These are phyloP conservation scores for Mercurialis annua DNA, from an alignment of 345 rosid genomes.

Conservation along the genomic window DNA sequence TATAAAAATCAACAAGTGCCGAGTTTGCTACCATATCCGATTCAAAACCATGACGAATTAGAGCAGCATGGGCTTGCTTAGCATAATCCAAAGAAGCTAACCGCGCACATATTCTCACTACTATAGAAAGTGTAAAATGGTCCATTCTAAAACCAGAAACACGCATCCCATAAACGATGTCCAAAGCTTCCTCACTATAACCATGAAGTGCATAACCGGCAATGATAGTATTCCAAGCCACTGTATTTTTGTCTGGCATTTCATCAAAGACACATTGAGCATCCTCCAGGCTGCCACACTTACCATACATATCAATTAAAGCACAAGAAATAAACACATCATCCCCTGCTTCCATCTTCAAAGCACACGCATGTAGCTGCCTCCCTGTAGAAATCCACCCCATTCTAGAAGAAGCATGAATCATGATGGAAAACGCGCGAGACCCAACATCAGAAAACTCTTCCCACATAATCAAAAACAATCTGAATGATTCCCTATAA, in stretches of 20 bases:
- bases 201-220: slow-evolving; percentile 86
- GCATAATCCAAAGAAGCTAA: slow-evolving; percentile 68
- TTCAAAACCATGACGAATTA: slow-evolving; percentile 67
- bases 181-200: slow-evolving; percentile 67
- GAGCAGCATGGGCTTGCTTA: slow-evolving; percentile 77
- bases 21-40: slow-evolving; percentile 70
- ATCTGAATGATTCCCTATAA: slow-evolving; percentile 53
- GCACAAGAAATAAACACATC: slow-evolving; percentile 70
- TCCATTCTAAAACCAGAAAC: slow-evolving; percentile 64
- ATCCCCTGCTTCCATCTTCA: slow-evolving; percentile 49
- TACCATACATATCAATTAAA: slow-evolving; percentile 81
- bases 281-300: slow-evolving; percentile 79
- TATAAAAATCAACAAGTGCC: slow-evolving; percentile 79
- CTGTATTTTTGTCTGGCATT: slow-evolving; percentile 76
- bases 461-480: slow-evolving; percentile 74
- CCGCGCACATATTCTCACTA: slow-evolving; percentile 62
- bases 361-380: slow-evolving; percentile 62
- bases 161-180: slow-evolving; percentile 66
- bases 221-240: slow-evolving; percentile 79
- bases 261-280: slow-evolving; percentile 63
- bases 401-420: slow-evolving; percentile 69
- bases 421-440: slow-evolving; percentile 50
- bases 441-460: slow-evolving; percentile 60
- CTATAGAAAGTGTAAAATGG: slow-evolving; percentile 73
- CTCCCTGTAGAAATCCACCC: slow-evolving; percentile 52